These are phyloP conservation scores for Dianthus caryophyllus DNA, from an alignment of 148 eudicot species.

Conservation along the genomic window DNA sequence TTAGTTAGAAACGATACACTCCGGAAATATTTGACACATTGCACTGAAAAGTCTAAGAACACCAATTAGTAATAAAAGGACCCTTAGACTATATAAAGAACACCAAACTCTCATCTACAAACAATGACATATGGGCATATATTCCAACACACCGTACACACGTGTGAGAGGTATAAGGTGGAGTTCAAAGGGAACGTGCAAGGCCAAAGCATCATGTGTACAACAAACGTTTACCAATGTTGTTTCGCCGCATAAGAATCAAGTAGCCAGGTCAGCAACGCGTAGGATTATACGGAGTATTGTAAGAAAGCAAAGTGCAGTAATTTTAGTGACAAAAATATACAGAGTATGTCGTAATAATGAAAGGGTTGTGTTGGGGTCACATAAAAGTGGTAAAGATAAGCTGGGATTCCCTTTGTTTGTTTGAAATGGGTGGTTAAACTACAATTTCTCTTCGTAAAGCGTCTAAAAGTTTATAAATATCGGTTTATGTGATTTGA, in stretches of 20 bases:
- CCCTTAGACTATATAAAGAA: too few relatives aligned
- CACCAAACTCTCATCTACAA: too few relatives aligned
- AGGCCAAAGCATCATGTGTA: slow-evolving; percentile 13
- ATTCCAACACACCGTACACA: too few relatives aligned
- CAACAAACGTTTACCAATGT: neutral
- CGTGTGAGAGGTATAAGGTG: slow-evolving; percentile 10
- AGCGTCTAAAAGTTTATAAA: neutral
- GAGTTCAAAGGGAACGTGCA: slow-evolving; percentile 11
- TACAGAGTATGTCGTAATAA: too few relatives aligned
- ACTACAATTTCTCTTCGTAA: neutral
- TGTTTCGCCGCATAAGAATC: neutral
- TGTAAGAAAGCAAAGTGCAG: slow-evolving; percentile 9
- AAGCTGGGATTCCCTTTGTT: slow-evolving; percentile 9
- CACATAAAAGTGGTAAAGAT: slow-evolving; percentile 11
- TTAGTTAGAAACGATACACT: too few relatives aligned
- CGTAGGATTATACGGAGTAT: slow-evolving; percentile 2
- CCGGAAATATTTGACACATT: neutral
- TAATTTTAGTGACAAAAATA: slow-evolving; percentile 11
- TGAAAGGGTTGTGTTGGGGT: neutral
- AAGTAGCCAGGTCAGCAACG: slow-evolving; percentile 7
- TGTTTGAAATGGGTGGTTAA: slow-evolving; percentile 3
- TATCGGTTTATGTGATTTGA: neutral
- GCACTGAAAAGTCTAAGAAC: too few relatives aligned
- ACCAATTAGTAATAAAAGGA: too few relatives aligned
- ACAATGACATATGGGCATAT: too few relatives aligned